Percentiles rank a stretch among this genome's conserved stretches.
These are phyloP conservation scores for Panicum hallii DNA, from an alignment of 202 grass and related monocot species.

Conservation along the genomic window DNA sequence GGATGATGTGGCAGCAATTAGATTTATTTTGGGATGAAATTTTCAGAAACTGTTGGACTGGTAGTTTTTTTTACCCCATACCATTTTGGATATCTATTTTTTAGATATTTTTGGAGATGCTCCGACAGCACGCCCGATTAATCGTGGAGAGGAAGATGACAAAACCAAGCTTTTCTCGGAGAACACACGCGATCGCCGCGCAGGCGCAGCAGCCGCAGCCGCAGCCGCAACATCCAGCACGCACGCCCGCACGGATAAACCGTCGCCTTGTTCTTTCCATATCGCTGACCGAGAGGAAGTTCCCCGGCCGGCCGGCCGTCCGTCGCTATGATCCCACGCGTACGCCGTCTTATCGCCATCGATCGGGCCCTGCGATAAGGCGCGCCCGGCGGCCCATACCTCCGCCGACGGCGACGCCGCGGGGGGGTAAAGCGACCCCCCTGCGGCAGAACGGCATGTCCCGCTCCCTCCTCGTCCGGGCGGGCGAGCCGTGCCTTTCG, in stretches of 20 bases:
- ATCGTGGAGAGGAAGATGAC: neutral
- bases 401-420: conserved; percentile 8
- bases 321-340: conserved; percentile 16
- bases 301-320: neutral
- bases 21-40: no score
- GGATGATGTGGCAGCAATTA: no score
- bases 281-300: no score
- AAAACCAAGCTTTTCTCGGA: conserved; percentile 8
- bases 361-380: neutral
- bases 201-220: neutral
- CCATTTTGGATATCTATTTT: no score
- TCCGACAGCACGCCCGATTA: neutral
- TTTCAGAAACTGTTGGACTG: no score
- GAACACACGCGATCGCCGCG: neutral
- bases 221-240: neutral
- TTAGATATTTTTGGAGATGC: no score
- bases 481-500: neutral
- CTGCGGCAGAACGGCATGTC: neutral
- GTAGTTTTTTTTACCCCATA: no score
- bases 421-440: neutral
- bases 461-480: neutral
- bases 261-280: neutral
- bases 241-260: neutral
- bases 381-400: neutral
- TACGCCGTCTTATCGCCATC: conserved; percentile 23